Evolutionary conservation across 495 filamentous ascomycete species (phyloP), one percentile per base, ranked within the genome.

Genomic region (Penicillium argentinense): DNA sequence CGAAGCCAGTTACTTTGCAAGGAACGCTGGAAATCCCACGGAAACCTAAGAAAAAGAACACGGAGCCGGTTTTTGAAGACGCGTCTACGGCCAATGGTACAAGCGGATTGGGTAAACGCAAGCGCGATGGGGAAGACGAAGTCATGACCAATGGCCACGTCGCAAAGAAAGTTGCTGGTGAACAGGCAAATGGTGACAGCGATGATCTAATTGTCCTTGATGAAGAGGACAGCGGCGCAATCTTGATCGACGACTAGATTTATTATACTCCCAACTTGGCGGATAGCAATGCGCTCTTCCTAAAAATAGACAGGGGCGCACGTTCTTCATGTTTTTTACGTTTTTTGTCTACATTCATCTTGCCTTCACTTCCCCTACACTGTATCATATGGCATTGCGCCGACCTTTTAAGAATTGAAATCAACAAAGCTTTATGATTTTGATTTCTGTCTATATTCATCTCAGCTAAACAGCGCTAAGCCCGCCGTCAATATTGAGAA

Each of bases 401-500:
- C 19, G 30, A 9, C 16, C 39, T 42, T 42, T n/a, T 18, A n/a
- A n/a, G 9, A 19, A 18, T 8, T 7, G 0, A 27, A 21, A 23
- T 26, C 11, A 26, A 5, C 5, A 26, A 3, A 25, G n/a, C 9
- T 4, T 9, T 23, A 25, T 19, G 14, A 4, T 29, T 29, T n/a
- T n/a, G n/a, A 29, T 42, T 14, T 28, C 18, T 18, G 13, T 4
- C 1, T 23, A 14, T 16, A 11, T 12, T 23, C 4, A n/a, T n/a
- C n/a, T n/a, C n/a, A 30, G 14, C 56, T 57, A 87, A 14, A 75
- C 67, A 11, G 85, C 86, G 55, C 87, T 89, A 42, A 91, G 57
- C 1, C 89, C 89, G 13, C 89, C 89, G 61, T 95, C 89, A n/a
- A 95, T 73, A 56, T 89, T 91, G 7, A 95, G 73, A 19, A 91